Evolutionary conservation across 129 eudicot species (phyloP), one percentile per base, ranked within the genome.

Genomic region (Tanacetum coccineum): DNA sequence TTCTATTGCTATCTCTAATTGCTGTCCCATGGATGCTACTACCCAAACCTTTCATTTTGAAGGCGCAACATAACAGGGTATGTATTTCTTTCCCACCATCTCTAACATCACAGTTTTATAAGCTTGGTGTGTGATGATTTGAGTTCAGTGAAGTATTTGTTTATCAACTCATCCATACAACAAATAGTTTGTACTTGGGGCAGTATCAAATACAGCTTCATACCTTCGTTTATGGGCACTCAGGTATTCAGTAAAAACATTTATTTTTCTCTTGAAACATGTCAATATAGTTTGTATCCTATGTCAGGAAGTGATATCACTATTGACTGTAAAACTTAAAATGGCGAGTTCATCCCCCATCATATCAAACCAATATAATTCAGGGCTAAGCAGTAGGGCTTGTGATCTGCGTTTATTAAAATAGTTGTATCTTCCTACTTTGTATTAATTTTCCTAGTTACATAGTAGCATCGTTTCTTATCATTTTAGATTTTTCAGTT

Each of bases 211-310:
- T 67, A 94, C 99, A 50, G 99, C 97, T 70, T 94, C 99, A 36
- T 94, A 94, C 75, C 99, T 94, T 77, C 99, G 99, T 76, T 70
- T 94, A 68, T 94, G 99, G 99, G 97, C 99, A 50, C 95, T 94
- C 81, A 94, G 97, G 99, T 94, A 80, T 78, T 53, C 39, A 73
- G 30, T 32, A 15, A 44, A 19, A 36, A 32, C 39, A 39, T 11
- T 49, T 0, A 55, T 20, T 11, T 30, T 20, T 42, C 62, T 64
- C 30, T 39, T 47, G 69, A 53, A 58, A 65, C 14, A 21, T 45
- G 44, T 47, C 12, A 13, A 15, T 25, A 45, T 64, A 22, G 44
- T 39, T 12, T 6, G 13, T 50, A 4, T 14, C 19, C 5, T 48
- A 17, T 59, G 15, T 6, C 18, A 59, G 30, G 40, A 15, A 48